Conservation (phyloP, 345 rosid species). For the Viola odorata region DNA sequence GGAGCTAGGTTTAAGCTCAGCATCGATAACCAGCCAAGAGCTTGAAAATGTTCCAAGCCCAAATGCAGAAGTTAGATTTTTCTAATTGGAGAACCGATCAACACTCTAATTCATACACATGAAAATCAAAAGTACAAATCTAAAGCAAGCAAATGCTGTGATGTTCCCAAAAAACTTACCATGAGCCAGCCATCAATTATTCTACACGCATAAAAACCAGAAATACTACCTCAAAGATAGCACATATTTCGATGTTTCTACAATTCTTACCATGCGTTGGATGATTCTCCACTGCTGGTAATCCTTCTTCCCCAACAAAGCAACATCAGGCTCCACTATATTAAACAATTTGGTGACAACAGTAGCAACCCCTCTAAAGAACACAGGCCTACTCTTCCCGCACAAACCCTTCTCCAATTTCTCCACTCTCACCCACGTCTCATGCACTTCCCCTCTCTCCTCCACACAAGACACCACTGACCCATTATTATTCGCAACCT, state of each 20-base stretch:
- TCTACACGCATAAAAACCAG: too few species aligned
- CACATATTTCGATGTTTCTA: too few species aligned
- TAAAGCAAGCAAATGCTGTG: too few species aligned
- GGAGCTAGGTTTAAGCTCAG: neutral
- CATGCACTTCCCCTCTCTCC: constrained; percentile 56
- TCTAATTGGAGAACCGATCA: neutral
- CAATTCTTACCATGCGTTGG: constrained; percentile 50
- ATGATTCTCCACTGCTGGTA: constrained; percentile 79
- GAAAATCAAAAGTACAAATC: too few species aligned
- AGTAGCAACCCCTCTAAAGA: constrained; percentile 85
- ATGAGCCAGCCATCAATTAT: too few species aligned
- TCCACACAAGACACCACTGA: constrained; percentile 56
- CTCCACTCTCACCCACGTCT: constrained; percentile 92
- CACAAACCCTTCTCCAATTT: constrained; percentile 81
- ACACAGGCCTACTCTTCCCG: constrained; percentile 84
- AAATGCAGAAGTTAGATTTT: neutral
- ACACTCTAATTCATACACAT: too few species aligned
- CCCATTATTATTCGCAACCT: constrained; percentile 11
- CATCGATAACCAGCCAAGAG: neutral
- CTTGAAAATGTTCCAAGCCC: neutral
- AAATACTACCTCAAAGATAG: too few species aligned
- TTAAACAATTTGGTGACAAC: constrained; percentile 76
- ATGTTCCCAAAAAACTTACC: too few species aligned
- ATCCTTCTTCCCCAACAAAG: constrained; percentile 80
- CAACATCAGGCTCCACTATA: constrained; percentile 83